Evolutionary conservation across 805 yeast genomes (phyloP).

Genomic region (Suhomyces xylopsoci): DNA sequence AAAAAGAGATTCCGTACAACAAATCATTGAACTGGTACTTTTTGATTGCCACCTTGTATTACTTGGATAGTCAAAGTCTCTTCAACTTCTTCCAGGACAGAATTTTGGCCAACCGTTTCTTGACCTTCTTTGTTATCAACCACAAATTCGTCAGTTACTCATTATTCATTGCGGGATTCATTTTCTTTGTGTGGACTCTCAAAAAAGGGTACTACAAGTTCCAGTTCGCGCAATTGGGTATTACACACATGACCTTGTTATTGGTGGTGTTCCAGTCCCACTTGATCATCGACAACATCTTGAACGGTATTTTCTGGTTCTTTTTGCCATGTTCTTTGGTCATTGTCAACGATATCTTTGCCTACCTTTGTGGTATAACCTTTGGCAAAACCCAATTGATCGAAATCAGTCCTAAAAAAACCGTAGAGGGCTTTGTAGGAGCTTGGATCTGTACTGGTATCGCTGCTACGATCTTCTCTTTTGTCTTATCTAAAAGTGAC

Average conservation of each 20-base stretch:
- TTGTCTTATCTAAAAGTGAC: conserved; percentile 58
- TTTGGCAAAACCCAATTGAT: conserved; percentile 92
- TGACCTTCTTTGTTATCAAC: conserved; percentile 63
- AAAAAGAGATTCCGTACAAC: conserved; percentile 78
- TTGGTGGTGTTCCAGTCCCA: conserved; percentile 93
- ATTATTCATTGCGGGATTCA: conserved; percentile 81
- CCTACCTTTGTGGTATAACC: conserved; percentile 94
- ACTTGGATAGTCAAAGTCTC: conserved; percentile 81
- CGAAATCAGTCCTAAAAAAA: conserved; percentile 93
- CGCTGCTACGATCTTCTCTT: conserved; percentile 65
- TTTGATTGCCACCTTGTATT: conserved; percentile 80
- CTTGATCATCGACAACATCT: conserved; percentile 82
- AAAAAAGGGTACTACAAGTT: conserved; percentile 86
- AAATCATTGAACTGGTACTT: conserved; percentile 91
- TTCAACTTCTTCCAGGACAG: conserved; percentile 60
- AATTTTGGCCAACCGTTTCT: conserved; percentile 49
- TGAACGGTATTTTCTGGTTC: conserved; percentile 93
- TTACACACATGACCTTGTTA: conserved; percentile 89
- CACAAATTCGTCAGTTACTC: conserved; percentile 84
- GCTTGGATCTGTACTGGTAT: conserved; percentile 94
- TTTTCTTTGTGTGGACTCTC: conserved; percentile 83
- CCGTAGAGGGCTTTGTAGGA: conserved; percentile 95
- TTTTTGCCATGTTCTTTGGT: conserved; percentile 88
- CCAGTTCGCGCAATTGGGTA: conserved; percentile 91
- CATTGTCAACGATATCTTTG: conserved; percentile 92